These are phyloP conservation scores for Kodamaea alishanica DNA, from an alignment of 1,139 yeast genomes.

Conservation along the genomic window DNA sequence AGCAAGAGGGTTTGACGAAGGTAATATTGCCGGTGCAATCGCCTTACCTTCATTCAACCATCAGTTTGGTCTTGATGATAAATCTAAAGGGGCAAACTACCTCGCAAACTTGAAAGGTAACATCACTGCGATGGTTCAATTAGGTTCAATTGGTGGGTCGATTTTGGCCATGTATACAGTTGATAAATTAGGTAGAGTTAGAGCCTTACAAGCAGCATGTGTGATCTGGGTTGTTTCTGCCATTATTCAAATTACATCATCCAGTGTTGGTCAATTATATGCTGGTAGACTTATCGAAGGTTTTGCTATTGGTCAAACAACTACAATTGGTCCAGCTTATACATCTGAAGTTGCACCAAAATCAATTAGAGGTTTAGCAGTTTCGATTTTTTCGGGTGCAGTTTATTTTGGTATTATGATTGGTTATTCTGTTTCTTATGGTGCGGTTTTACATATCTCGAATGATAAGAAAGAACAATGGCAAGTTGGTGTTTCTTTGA, in stretches of 20 bases:
- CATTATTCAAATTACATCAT: conserved; percentile 46
- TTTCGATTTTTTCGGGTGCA: conserved; percentile 51
- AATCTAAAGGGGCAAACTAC: conserved; percentile 29
- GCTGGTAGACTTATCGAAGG: conserved; percentile 57
- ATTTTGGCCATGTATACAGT: conserved; percentile 47
- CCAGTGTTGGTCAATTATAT: conserved; percentile 44
- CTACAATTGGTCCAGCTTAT: conserved; percentile 55
- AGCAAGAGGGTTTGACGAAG: conserved; percentile 63
- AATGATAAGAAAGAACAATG: conserved; percentile 31
- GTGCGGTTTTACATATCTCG: conserved; percentile 34
- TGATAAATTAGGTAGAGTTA: conserved; percentile 54
- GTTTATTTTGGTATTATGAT: conserved; percentile 54
- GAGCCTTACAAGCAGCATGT: conserved; percentile 47
- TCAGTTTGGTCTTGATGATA: conserved; percentile 46
- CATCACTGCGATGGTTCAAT: conserved; percentile 59
- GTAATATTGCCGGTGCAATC: conserved; percentile 43
- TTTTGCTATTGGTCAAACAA: conserved; percentile 54
- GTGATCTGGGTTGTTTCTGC: conserved; percentile 46
- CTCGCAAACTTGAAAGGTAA: conserved; percentile 50
- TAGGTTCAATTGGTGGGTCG: conserved; percentile 59
- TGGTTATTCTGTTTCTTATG: conserved; percentile 49
- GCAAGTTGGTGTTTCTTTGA: conserved; percentile 24
- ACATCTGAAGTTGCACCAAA: conserved; percentile 53
- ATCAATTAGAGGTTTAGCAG: conserved; percentile 49
- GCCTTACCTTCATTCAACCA: conserved; percentile 42